Conservation (phyloP, 495 filamentous ascomycete genomes). For the Penicillium roqueforti region DNA sequence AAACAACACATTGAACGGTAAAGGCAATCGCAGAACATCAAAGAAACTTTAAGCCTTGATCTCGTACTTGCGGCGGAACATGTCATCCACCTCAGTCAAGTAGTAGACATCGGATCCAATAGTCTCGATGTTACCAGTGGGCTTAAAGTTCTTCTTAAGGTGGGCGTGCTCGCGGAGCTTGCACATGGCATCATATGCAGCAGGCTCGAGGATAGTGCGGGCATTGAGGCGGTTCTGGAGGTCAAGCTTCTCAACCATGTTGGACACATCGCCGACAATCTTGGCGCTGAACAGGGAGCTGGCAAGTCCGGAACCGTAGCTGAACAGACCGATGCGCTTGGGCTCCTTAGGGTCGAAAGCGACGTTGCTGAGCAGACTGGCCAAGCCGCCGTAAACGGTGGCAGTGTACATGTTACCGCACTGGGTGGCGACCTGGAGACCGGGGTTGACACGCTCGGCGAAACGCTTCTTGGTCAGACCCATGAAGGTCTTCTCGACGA, state of each 20-base stretch:
- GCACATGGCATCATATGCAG: slow-evolving; percentile 95
- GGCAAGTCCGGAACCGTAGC: slow-evolving; percentile 91
- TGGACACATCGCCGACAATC: slow-evolving; percentile 70
- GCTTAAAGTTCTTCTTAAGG: slow-evolving; percentile 84
- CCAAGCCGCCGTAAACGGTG: slow-evolving; percentile 84
- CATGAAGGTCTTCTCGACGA: slow-evolving; percentile 97
- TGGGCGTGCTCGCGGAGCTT: slow-evolving; percentile 90
- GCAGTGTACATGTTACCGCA: slow-evolving; percentile 99
- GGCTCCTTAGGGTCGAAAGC: slow-evolving; percentile 65
- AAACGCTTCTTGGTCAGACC: slow-evolving; percentile 92
- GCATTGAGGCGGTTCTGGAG: slow-evolving; percentile 70
- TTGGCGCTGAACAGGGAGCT: slow-evolving; percentile 85
- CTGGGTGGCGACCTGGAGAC: slow-evolving; percentile 82
- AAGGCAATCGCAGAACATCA: slow-evolving; percentile 23
- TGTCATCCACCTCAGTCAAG: slow-evolving; percentile 82
- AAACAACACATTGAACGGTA: slow-evolving; percentile 33
- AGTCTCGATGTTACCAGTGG: slow-evolving; percentile 69
- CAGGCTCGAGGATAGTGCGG: slow-evolving; percentile 68
- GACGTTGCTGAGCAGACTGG: slow-evolving; percentile 70
- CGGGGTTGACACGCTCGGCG: slow-evolving; percentile 78
- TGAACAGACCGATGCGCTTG: slow-evolving; percentile 89
- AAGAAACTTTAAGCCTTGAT: slow-evolving; percentile 66
- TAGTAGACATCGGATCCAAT: slow-evolving; percentile 84
- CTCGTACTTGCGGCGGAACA: slow-evolving; percentile 88
- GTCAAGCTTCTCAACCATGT: slow-evolving; percentile 74